Evolutionary conservation across 2,329 filamentous ascomycete species (phyloP).

Genomic region (Alternaria solani): DNA sequence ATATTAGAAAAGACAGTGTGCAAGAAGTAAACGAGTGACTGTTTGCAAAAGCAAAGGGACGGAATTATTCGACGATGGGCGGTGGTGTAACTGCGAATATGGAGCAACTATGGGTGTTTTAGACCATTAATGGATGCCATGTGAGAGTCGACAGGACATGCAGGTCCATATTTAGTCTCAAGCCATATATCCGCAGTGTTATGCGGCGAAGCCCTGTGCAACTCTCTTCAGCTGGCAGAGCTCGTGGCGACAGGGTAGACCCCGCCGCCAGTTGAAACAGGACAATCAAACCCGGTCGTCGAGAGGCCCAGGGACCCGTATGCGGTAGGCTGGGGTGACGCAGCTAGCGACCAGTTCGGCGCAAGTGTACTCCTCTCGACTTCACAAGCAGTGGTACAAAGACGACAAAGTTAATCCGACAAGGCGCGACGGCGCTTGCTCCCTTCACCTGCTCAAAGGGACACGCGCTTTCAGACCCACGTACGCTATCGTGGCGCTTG

Average conservation of each 20-base stretch:
- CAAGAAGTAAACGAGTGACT: conserved; percentile 14
- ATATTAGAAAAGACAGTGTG: conserved; percentile 28
- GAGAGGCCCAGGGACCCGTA: conserved; percentile 24
- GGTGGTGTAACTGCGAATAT: conserved; percentile 3
- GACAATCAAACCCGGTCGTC: conserved; percentile 34
- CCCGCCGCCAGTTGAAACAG: conserved; percentile 35
- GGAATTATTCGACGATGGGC: conserved; percentile 3
- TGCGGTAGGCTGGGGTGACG: conserved; percentile 29
- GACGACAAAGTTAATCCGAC: conserved; percentile 10
- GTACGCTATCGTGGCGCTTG: conserved; percentile 17
- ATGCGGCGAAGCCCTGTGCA: conserved; percentile 34
- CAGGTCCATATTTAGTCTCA: conserved; percentile 26
- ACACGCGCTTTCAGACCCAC: conserved; percentile 7
- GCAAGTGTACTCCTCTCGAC: conserved; percentile 14
- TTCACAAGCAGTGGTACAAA: conserved; percentile 10
- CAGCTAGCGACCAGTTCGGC: conserved; percentile 28
- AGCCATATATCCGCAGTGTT: conserved; percentile 31
- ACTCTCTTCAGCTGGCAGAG: conserved; percentile 27
- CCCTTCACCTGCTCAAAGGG: conserved; percentile 1
- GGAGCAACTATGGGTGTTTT: conserved; percentile 10
- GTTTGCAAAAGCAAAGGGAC: conserved; percentile 5
- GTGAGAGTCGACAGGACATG: conserved; percentile 12
- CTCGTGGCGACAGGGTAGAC: conserved; percentile 25
- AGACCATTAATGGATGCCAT: conserved; percentile 23
- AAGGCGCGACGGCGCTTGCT: conserved; percentile 6